phyloP scores from a whole-genome alignment of 2,329 filamentous ascomycete genomes.

The Dactylonectria estremocensis region DNA sequence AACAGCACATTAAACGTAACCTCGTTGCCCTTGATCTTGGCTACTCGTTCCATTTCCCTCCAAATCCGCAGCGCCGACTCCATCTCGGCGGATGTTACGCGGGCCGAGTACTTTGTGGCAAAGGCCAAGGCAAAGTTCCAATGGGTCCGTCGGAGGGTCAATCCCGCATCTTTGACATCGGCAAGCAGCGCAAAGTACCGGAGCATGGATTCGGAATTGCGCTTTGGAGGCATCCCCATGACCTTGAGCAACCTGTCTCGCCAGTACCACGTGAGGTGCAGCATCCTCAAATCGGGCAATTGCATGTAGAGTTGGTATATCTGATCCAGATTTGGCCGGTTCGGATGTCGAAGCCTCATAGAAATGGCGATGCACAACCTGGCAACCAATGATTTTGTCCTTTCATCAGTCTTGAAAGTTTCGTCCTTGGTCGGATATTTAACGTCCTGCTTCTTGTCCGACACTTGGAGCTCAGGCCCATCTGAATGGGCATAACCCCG shows the following conservation, averaged over 20 bases:
- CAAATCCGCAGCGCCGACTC: conserved; percentile 81
- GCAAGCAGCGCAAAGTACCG: conserved; percentile 88
- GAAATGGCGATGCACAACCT: conserved; percentile 60
- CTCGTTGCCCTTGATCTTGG: conserved; percentile 75
- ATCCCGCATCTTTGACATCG: conserved; percentile 83
- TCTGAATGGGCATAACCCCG: conserved; percentile 68
- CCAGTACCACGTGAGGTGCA: conserved; percentile 63
- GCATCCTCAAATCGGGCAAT: conserved; percentile 68
- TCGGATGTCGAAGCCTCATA: conserved; percentile 59
- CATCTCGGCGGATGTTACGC: conserved; percentile 70
- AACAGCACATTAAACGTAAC: conserved; percentile 97
- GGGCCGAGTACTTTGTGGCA: conserved; percentile 79
- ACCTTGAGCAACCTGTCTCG: conserved; percentile 77
- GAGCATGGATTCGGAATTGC: conserved; percentile 76
- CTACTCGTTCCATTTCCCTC: conserved; percentile 88
- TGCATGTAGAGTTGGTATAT: conserved; percentile 66
- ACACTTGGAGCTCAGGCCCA: conserved; percentile 64
- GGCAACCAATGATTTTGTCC: conserved; percentile 54
- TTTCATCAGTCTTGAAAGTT: conserved; percentile 53
- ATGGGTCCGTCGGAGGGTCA: conserved; percentile 76
- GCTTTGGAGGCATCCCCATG: conserved; percentile 75
- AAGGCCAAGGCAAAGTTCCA: conserved; percentile 91
- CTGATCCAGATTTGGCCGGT: conserved; percentile 56
- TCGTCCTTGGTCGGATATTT: conserved; percentile 62
- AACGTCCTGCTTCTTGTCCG: conserved; percentile 65